phyloP scores from a whole-genome alignment of 176 grass and related monocot genomes.

The Aegilops speltoides region DNA sequence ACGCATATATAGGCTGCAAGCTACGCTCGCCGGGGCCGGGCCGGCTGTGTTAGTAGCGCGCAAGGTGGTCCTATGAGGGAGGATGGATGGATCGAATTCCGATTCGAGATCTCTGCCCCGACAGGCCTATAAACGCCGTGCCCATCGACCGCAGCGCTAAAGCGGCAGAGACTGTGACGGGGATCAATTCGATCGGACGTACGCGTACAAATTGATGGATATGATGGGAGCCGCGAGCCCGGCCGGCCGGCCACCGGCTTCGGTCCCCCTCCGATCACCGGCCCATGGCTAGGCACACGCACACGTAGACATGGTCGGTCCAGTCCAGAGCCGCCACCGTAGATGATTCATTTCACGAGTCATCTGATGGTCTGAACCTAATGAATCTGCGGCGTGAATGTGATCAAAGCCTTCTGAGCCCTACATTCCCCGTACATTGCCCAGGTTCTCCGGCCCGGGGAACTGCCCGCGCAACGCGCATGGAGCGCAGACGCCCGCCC shows the following conservation, averaged over 20 bases:
- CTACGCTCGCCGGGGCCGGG: background rate
- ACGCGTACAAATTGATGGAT: conserved; percentile 34
- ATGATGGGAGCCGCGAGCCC: conserved; percentile 9
- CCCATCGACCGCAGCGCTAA: conserved; percentile 1
- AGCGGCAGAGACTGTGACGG: conserved; percentile 50
- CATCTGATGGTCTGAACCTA: too few relatives aligned
- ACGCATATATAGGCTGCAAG: background rate
- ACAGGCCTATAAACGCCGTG: conserved; percentile 61
- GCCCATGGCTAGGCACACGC: background rate
- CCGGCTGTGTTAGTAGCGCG: background rate
- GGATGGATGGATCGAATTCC: background rate
- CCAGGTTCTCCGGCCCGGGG: too few relatives aligned
- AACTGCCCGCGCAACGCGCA: too few relatives aligned
- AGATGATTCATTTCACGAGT: too few relatives aligned
- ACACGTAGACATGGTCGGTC: too few relatives aligned
- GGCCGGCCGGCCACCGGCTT: background rate
- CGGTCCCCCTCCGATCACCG: background rate
- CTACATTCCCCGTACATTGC: too few relatives aligned
- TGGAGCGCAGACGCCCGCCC: too few relatives aligned
- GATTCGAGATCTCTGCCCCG: conserved; percentile 57
- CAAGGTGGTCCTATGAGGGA: background rate
- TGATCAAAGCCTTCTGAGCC: too few relatives aligned
- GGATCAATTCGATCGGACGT: conserved; percentile 39
- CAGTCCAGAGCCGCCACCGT: too few relatives aligned
- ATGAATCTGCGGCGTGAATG: too few relatives aligned